A percentile compares a stretch with the other conserved stretches of the same genome.
Conservation (phyloP, 2,329 filamentous ascomycete species). For the Aureobasidium vineae region DNA sequence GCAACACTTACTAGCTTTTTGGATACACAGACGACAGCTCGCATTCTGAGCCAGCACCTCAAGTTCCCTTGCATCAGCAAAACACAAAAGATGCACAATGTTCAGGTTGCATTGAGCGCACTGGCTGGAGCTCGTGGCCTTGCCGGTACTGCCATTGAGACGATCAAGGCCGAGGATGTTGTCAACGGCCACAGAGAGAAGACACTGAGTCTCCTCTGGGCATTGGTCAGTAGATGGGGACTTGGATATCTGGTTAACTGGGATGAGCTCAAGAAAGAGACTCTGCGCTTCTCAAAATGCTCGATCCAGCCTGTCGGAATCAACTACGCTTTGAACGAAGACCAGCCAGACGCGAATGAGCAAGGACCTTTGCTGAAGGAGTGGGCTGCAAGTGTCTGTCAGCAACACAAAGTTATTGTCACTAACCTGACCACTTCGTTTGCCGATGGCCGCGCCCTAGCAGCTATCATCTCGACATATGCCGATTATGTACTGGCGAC, state of each 20-base stretch:
- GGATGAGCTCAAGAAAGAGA: constrained; percentile 53
- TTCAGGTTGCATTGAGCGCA: constrained; percentile 56
- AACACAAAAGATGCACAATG: constrained; percentile 59
- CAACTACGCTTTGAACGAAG: background rate
- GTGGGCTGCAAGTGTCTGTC: constrained; percentile 62
- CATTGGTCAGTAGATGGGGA: constrained; percentile 57
- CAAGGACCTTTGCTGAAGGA: constrained; percentile 47
- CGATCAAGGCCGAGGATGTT: constrained; percentile 56
- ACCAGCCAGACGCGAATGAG: constrained; percentile 21
- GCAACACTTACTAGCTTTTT: constrained; percentile 44
- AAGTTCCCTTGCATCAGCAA: constrained; percentile 58
- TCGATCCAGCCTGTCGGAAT: constrained; percentile 3
- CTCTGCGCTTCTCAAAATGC: constrained; percentile 7
- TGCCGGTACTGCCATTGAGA: constrained; percentile 44
- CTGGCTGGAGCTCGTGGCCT: constrained; percentile 42
- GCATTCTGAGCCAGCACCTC: constrained; percentile 56
- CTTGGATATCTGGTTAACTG: constrained; percentile 56
- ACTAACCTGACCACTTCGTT: constrained; percentile 60
- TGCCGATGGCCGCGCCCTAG: constrained; percentile 54
- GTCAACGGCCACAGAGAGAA: constrained; percentile 65
- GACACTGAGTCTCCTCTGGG: constrained; percentile 61
- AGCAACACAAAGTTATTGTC: constrained; percentile 48
- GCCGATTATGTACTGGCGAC: constrained; percentile 43
- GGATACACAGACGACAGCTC: constrained; percentile 36
- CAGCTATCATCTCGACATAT: constrained; percentile 59